Percentiles rank a stretch among this genome's conserved stretches.
Conservation (phyloP, 306 rosid genomes). For the Datisca glomerata region DNA sequence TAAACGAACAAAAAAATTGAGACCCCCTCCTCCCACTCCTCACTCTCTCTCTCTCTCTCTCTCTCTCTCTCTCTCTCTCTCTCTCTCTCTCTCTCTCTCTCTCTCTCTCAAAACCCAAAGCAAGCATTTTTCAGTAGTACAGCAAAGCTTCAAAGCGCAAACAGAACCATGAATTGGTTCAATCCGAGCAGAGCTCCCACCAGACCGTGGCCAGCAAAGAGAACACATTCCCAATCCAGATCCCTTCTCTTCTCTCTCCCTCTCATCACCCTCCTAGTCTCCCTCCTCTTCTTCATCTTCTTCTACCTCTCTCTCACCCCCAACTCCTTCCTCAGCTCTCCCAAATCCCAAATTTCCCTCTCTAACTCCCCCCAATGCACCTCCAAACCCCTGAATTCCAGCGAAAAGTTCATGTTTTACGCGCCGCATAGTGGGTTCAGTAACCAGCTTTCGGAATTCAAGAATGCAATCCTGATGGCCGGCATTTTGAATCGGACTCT, state of each 20-base stretch:
- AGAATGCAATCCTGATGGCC: constrained; percentile 50
- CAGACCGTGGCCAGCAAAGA: constrained; percentile 28
- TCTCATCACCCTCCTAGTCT: constrained; percentile 15
- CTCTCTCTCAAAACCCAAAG: too few species aligned
- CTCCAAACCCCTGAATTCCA: constrained; percentile 15
- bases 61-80: not conserved
- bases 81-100: not conserved
- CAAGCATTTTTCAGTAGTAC: not conserved
- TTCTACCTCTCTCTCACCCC: constrained; percentile 28
- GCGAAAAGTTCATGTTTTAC: constrained; percentile 55
- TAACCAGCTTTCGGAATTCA: constrained; percentile 80
- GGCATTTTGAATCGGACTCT: constrained; percentile 72
- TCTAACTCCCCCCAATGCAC: constrained; percentile 26
- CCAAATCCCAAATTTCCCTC: constrained; percentile 7
- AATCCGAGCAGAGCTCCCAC: constrained; percentile 16
- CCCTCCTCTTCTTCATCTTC: constrained; percentile 19
- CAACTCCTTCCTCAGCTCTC: constrained; percentile 13
- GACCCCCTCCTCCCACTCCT: too few species aligned
- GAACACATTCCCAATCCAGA: constrained; percentile 14
- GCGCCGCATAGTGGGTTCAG: constrained; percentile 92
- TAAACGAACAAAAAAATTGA: too few species aligned
- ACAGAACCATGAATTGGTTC: constrained; percentile 18
- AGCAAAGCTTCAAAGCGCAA: not conserved
- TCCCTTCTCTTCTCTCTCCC: constrained; percentile 27
- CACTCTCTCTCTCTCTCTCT: not conserved